phyloP scores from a whole-genome alignment of 192 early-diverging fungal genomes.

The Geranomyces variabilis region DNA sequence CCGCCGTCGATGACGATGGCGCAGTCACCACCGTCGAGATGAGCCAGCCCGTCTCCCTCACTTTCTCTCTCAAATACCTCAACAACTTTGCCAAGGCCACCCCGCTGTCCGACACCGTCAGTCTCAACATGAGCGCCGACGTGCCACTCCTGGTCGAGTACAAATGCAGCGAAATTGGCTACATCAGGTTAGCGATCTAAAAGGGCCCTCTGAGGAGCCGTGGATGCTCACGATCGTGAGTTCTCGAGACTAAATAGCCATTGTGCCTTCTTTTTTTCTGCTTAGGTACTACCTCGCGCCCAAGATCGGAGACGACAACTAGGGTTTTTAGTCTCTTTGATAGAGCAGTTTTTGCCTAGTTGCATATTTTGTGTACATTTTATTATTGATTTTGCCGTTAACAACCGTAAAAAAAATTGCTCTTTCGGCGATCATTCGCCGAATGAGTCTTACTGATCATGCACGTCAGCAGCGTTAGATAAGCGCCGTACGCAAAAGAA shows the following conservation, averaged over 20 bases:
- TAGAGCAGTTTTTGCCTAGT: too few species aligned
- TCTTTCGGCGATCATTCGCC: too few species aligned
- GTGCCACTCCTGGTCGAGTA: conserved; percentile 95
- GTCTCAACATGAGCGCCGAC: conserved; percentile 80
- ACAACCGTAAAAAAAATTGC: too few species aligned
- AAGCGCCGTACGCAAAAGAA: too few species aligned
- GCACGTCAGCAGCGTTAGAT: too few species aligned
- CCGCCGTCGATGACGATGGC: conserved; percentile 65
- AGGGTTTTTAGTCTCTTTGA: neutral
- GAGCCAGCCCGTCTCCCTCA: conserved; percentile 76
- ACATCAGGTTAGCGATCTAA: conserved; percentile 85
- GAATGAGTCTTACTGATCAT: too few species aligned
- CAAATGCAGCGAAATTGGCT: conserved; percentile 83
- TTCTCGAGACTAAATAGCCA: neutral
- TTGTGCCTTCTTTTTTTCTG: neutral
- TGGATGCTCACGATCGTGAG: neutral
- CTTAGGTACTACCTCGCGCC: conserved; percentile 82
- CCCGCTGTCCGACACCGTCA: conserved; percentile 75
- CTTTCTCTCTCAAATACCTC: conserved; percentile 93
- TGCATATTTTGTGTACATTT: too few species aligned
- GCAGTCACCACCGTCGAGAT: conserved; percentile 76
- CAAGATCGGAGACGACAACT: conserved; percentile 69
- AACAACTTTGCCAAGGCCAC: conserved; percentile 95
- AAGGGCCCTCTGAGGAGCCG: neutral
- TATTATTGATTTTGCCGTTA: too few species aligned